A percentile compares a stretch with the other conserved stretches of the same genome.
phyloP scores from a whole-genome alignment of 2,329 filamentous ascomycete genomes.

The Thielaviopsis musarum region DNA sequence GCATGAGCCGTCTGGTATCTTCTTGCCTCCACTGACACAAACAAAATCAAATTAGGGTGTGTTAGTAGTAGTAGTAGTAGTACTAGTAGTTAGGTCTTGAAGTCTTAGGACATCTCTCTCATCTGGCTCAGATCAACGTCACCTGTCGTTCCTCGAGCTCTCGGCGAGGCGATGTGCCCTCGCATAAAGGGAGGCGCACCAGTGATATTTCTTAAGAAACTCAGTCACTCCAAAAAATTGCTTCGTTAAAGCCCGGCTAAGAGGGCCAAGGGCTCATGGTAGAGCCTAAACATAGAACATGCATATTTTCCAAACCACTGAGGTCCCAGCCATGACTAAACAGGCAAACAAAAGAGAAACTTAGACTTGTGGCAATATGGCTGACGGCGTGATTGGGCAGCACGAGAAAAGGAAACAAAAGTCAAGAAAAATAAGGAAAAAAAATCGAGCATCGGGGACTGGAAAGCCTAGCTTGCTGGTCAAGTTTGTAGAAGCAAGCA shows the following conservation, averaged over 20 bases:
- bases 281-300: not conserved
- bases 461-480: too few relatives aligned
- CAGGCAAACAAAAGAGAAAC: not conserved
- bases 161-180: not conserved
- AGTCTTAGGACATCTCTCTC: not conserved
- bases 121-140: not conserved
- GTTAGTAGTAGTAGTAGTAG: not conserved
- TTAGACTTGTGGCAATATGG: not conserved
- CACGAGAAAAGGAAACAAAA: not conserved
- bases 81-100: not conserved
- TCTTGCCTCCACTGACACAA: too few relatives aligned
- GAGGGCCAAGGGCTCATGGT: not conserved
- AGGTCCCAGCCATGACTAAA: not conserved
- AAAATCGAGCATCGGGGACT: too few relatives aligned
- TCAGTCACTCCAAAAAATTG: not conserved
- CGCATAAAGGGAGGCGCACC: not conserved
- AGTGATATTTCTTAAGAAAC: not conserved
- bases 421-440: too few relatives aligned
- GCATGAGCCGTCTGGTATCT: too few relatives aligned
- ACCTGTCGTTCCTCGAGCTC: not conserved
- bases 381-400: not conserved
- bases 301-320: not conserved
- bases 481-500: not conserved
- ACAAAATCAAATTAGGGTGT: too few relatives aligned
- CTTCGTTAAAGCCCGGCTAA: not conserved